Conservation (phyloP, 306 rosid species). For the Ziziphus jujuba region DNA sequence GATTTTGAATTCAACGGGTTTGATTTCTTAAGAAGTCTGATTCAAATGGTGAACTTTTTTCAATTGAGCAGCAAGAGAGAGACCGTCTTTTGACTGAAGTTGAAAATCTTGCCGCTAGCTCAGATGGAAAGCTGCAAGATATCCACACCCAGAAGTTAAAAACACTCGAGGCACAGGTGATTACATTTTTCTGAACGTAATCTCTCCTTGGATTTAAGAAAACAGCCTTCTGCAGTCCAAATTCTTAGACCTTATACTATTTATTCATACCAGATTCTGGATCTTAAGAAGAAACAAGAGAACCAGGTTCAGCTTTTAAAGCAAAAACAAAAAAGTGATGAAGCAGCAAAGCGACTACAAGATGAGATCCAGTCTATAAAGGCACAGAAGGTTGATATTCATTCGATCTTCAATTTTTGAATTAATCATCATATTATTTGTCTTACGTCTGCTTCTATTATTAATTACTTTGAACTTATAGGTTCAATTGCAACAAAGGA, state of each 20-base stretch:
- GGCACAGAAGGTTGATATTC: conserved; percentile 81
- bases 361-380: conserved; percentile 97
- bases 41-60: conserved; percentile 32
- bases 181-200: conserved; percentile 1
- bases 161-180: conserved; percentile 92
- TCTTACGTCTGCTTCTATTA: neutral
- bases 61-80: conserved; percentile 75
- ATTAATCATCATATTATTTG: neutral
- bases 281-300: conserved; percentile 98
- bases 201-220: conserved; percentile 14
- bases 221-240: conserved; percentile 17
- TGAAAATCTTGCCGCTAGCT: conserved; percentile 90
- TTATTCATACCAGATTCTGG: conserved; percentile 61
- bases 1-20: conserved; percentile 28
- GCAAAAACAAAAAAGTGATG: conserved; percentile 99
- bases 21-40: conserved; percentile 21
- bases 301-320: conserved; percentile 93
- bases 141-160: conserved; percentile 87
- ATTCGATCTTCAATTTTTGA: conserved; percentile 20
- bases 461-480: conserved; percentile 25
- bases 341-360: conserved; percentile 92
- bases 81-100: conserved; percentile 93
- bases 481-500: conserved; percentile 97
- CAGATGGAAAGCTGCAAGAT: conserved; percentile 94
- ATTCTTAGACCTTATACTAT: conserved; percentile 28